A percentile compares a stretch with the other conserved stretches of the same genome.
Conservation (phyloP, 129 eudicot genomes). For the Artemisia annua region DNA sequence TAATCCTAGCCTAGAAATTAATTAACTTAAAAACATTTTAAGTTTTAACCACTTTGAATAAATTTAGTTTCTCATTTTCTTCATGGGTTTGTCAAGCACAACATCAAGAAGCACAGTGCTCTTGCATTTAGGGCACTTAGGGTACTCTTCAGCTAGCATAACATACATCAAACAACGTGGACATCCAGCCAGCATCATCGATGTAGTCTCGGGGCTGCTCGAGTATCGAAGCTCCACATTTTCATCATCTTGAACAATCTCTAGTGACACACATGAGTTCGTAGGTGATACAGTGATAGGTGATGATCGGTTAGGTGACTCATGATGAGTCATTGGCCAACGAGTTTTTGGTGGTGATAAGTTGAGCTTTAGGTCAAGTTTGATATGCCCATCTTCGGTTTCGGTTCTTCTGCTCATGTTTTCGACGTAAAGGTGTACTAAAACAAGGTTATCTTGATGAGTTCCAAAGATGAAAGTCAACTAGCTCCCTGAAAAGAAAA, state of each 20-base stretch:
- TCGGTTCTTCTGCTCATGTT: constrained; percentile 55
- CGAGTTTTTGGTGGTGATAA: constrained; percentile 59
- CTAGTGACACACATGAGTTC: constrained; percentile 87
- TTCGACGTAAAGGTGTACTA: not conserved
- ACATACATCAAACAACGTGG: constrained; percentile 90
- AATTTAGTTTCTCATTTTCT: constrained; percentile 24
- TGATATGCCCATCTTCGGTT: constrained; percentile 35
- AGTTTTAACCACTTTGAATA: not conserved
- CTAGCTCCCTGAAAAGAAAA: constrained; percentile 15
- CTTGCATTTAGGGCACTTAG: constrained; percentile 87
- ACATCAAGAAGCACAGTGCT: constrained; percentile 81
- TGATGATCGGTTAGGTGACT: constrained; percentile 51
- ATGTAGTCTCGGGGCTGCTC: constrained; percentile 70
- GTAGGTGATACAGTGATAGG: constrained; percentile 51
- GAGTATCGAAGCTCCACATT: constrained; percentile 32
- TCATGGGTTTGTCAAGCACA: constrained; percentile 38
- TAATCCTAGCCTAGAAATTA: constrained; percentile 16
- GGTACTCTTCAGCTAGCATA: constrained; percentile 77
- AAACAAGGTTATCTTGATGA: not conserved
- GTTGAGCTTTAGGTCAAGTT: constrained; percentile 74
- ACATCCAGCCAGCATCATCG: constrained; percentile 91
- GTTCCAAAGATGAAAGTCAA: not conserved
- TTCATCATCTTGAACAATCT: constrained; percentile 51
- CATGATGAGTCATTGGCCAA: constrained; percentile 34
- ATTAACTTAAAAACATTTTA: not conserved